Evolutionary conservation across 2,329 filamentous ascomycete species (phyloP), one percentile per base, ranked within the genome.

Genomic region (Cadophora luteo-olivacea): DNA sequence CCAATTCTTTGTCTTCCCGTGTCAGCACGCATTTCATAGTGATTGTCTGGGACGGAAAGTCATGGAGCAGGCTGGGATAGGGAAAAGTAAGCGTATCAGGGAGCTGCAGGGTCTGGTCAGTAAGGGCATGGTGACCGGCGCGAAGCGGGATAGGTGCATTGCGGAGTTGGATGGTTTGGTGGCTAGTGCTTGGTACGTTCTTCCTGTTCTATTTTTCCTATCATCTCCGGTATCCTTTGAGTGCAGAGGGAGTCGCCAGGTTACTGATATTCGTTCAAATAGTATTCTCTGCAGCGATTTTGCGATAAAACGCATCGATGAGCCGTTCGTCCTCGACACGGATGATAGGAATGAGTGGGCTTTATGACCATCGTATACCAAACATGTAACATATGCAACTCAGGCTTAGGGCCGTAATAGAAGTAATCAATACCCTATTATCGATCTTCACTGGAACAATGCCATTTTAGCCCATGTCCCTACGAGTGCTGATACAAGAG

Each of bases 1-100:
- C 65, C 94, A 97, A 76, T 99, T 99, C 81, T 99, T 98, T 75
- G 96, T 99, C 22, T 99, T 99, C 74, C 96, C 96, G 0, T 99
- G 96, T 80, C 96, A 99, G 82, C 96, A 99, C 80, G 92, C 94
- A 3, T 99, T 99, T 77, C 96, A 99, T 80, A 95, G 92, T 52
- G 96, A 99, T 78, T 99, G 96, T 79, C 82, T 99, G 61, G 95
- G 93, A 0, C 90, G 89, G 75, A 92, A 91, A 77, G 93, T 98
- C 0, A 85, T 97, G 64, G 92, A 95, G 79, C 90, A 93, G 72
- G 90, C 91, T 1, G 93, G 93, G 0, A 84, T 90, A 63, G 91
- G 89, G 22, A 92, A 91, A 80, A 89, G 91, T 19, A 90, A 90
- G 78, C 86, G 92, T 73, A 97, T 99, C 73, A 87, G 88, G 69